phyloP scores from a whole-genome alignment of 441 rosid species.

The Monsonia emarginata region DNA sequence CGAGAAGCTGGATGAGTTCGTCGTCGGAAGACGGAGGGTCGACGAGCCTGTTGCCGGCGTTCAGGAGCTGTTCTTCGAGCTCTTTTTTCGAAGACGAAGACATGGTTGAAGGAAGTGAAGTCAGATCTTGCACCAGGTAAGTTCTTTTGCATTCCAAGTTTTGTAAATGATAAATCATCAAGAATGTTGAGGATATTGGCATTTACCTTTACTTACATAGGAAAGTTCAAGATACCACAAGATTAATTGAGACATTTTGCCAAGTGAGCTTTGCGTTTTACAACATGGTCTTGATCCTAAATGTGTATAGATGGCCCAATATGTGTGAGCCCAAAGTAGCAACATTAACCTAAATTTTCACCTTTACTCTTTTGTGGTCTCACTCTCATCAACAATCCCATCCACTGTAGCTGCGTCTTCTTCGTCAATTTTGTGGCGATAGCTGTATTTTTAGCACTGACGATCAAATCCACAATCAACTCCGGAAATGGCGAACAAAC shows the following conservation, averaged over 20 bases:
- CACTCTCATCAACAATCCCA: too few species aligned
- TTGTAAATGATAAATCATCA: not conserved
- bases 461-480: too few species aligned
- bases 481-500: too few species aligned
- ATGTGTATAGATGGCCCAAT: too few species aligned
- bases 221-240: not conserved
- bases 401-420: too few species aligned
- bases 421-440: too few species aligned
- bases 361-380: too few species aligned
- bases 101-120: conserved; percentile 21
- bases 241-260: not conserved
- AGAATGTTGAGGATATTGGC: not conserved
- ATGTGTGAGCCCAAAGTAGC: too few species aligned
- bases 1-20: conserved; percentile 78
- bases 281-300: too few species aligned
- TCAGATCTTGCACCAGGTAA: not conserved
- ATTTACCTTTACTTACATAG: not conserved
- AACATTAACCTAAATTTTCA: too few species aligned
- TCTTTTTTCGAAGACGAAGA: conserved; percentile 42
- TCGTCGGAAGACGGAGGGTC: conserved; percentile 55
- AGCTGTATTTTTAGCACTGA: too few species aligned
- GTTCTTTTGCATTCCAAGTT: not conserved
- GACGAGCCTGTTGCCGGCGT: conserved; percentile 60
- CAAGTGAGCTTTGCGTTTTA: not conserved
- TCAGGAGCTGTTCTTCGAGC: conserved; percentile 59